Percentiles rank a stretch among this genome's conserved stretches.
These are phyloP conservation scores for Ophiostoma ulmi DNA, from an alignment of 2,329 filamentous ascomycete genomes.

Conservation along the genomic window DNA sequence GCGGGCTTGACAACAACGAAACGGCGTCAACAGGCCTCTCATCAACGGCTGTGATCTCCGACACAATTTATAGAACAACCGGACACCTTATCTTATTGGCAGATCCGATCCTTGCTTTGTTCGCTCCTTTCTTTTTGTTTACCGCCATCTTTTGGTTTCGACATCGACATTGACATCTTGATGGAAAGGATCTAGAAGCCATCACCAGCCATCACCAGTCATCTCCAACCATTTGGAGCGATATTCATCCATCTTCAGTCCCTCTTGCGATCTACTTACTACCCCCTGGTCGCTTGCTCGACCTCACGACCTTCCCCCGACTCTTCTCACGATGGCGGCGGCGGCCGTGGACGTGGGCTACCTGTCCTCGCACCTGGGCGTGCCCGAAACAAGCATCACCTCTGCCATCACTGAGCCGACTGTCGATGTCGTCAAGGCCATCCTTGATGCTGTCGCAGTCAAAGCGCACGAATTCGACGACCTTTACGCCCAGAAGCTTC, in stretches of 20 bases:
- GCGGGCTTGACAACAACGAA: constrained; percentile 13
- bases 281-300: background rate
- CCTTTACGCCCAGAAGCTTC: constrained; percentile 80
- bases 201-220: background rate
- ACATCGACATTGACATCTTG: background rate
- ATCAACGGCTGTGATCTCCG: background rate
- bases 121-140: background rate
- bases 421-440: constrained; percentile 65
- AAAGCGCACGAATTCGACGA: constrained; percentile 81
- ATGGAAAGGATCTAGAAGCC: background rate
- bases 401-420: constrained; percentile 64
- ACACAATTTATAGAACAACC: background rate
- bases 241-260: background rate
- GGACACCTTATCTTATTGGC: background rate
- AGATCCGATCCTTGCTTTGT: background rate
- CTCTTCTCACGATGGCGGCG: constrained; percentile 50
- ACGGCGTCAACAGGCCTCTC: background rate
- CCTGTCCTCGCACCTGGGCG: constrained; percentile 64
- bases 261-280: background rate
- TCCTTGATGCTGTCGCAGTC: constrained; percentile 67
- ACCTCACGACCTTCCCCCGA: background rate
- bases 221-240: background rate
- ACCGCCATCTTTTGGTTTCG: constrained; percentile 7
- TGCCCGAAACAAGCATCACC: constrained; percentile 60
- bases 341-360: constrained; percentile 64